A percentile compares a stretch with the other conserved stretches of the same genome.
These are phyloP conservation scores for Vitis hybrid DNA, from an alignment of 177 flowering plant genomes.

Conservation along the genomic window DNA sequence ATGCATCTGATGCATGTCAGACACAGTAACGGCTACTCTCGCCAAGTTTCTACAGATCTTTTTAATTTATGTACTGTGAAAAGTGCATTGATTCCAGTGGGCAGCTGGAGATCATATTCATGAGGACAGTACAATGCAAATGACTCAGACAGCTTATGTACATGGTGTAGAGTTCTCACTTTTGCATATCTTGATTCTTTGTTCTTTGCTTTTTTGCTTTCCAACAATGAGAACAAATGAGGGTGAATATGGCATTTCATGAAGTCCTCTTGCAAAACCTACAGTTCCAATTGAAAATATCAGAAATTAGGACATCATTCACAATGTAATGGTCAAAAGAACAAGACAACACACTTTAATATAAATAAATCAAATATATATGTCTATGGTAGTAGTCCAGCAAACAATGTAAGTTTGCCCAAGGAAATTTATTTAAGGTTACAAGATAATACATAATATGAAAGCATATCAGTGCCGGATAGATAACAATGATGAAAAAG, in stretches of 20 bases:
- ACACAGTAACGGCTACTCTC: too few relatives aligned
- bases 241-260: constrained; percentile 71
- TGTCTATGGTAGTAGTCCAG: too few relatives aligned
- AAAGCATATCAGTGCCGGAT: too few relatives aligned
- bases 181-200: constrained; percentile 48
- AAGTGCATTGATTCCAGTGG: not conserved
- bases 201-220: constrained; percentile 20
- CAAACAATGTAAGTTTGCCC: too few relatives aligned
- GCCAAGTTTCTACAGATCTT: not conserved
- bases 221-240: constrained; percentile 51
- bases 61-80: not conserved
- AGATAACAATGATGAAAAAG: too few relatives aligned
- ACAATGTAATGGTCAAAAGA: not conserved
- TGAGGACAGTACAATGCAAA: not conserved
- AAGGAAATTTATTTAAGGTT: too few relatives aligned
- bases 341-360: not conserved
- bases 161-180: constrained; percentile 36
- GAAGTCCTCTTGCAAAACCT: constrained; percentile 93
- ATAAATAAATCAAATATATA: too few relatives aligned
- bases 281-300: constrained; percentile 15
- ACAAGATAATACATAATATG: too few relatives aligned
- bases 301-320: not conserved
- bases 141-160: not conserved
- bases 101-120: not conserved
- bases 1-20: too few relatives aligned